Evolutionary conservation across 2,329 filamentous ascomycete genomes (phyloP), one percentile per base, ranked within the genome.

Genomic region (Lasiodiplodia citricola): DNA sequence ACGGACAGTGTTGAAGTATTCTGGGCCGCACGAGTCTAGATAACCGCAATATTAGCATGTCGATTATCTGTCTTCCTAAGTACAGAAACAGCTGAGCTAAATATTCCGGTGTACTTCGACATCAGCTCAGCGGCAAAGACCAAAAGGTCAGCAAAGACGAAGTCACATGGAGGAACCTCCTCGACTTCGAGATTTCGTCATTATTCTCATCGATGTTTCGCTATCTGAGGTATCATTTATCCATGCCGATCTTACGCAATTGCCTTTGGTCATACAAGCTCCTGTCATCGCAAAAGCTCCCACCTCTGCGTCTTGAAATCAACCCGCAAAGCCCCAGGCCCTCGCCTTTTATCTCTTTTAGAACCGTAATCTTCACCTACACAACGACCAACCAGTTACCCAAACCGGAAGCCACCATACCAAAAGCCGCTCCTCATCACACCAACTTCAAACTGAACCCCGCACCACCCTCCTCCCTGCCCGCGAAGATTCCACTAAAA

Each of bases 401-500:
- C 44, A 47, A 16, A 47, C 18, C 41, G 18, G n/a, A 8, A 18
- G 8, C 18, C 18, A 18, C 44, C 7, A 10, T 8, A 3, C 44
- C n/a, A 10, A 18, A n/a, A 6, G 16, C 16, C 41, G 1, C 14
- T 16, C 6, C 41, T 7, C 38, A n/a, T 37, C 67, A 76, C 35
- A 70, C 72, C 73, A 80, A 75, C 73, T 76, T 76, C 63, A 80
- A 70, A 65, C 71, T 72, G 76, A 86, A 86, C 50, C 84, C 84
- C 21, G 79, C 83, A 4, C 84, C 84, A 66, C 76, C 81, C 74
- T 83, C 80, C 68, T 83, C 83, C 66, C 81, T 75, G 13, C 79
- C 81, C n/a, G 79, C 80, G 77, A 87, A 86, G 5, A 87, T 79
- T 0, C 81, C 80, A 70, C 83, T 83, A 66, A 85, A 84, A 72